A percentile compares a stretch with the other conserved stretches of the same genome.
These are phyloP conservation scores for Nicotiana sylvestris DNA, from an alignment of 257 asterid genomes.

Conservation along the genomic window DNA sequence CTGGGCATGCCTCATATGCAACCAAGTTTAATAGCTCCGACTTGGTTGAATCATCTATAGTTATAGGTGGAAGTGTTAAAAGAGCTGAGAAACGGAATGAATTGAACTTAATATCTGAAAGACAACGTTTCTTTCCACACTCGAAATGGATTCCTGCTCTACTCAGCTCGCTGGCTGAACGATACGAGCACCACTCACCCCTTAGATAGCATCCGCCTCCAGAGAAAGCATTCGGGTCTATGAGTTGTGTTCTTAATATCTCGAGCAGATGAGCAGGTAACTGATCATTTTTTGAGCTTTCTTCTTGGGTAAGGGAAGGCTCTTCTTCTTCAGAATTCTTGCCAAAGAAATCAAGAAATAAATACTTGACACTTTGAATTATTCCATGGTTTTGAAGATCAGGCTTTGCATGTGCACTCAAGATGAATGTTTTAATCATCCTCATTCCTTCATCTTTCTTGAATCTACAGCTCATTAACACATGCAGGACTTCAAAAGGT, in stretches of 20 bases:
- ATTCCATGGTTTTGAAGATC: not conserved
- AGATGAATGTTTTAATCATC: not conserved
- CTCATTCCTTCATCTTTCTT: not conserved
- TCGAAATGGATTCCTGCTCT: not conserved
- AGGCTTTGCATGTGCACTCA: not conserved
- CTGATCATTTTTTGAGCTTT: too few species aligned
- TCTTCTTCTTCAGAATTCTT: not conserved
- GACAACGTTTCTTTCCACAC: not conserved
- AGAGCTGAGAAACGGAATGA: not conserved
- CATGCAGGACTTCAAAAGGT: constrained; percentile 2
- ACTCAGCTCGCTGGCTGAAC: not conserved
- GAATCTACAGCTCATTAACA: not conserved
- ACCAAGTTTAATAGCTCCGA: not conserved
- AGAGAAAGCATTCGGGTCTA: not conserved
- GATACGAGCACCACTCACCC: not conserved
- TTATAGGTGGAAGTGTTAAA: too few species aligned
- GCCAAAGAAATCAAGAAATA: not conserved
- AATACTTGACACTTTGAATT: not conserved
- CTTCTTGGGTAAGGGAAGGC: not conserved
- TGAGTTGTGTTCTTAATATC: not conserved
- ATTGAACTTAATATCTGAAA: not conserved
- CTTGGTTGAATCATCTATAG: not conserved
- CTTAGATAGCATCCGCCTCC: not conserved
- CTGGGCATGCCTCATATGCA: constrained; percentile 3
- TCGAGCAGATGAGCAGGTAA: not conserved